Percentiles rank a stretch among this genome's conserved stretches.
Conservation (phyloP, 495 filamentous ascomycete genomes). For the Podospora appendiculata region DNA sequence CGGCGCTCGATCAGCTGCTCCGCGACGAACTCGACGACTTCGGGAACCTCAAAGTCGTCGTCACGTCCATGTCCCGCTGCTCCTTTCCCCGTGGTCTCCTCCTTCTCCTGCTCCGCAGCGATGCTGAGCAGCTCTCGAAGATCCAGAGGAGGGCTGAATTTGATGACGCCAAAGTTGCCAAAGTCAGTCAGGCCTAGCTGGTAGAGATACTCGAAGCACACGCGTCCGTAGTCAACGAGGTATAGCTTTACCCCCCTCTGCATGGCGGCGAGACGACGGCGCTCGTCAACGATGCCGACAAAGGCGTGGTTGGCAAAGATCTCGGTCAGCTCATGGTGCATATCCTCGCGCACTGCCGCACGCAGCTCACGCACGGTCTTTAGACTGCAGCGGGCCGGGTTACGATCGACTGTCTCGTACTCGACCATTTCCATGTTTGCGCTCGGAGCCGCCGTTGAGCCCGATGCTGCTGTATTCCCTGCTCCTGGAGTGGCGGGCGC, state of each 20-base stretch:
- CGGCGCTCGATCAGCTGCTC: constrained; percentile 59
- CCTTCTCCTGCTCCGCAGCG: constrained; percentile 62
- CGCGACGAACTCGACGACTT: constrained; percentile 55
- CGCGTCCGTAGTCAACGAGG: constrained; percentile 87
- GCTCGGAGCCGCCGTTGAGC: not conserved
- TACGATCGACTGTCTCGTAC: constrained; percentile 65
- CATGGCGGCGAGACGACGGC: constrained; percentile 79
- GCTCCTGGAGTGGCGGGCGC: constrained; percentile 30
- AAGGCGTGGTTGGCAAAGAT: constrained; percentile 87
- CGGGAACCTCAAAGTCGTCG: constrained; percentile 55
- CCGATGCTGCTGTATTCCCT: constrained; percentile 4
- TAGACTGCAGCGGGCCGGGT: constrained; percentile 58
- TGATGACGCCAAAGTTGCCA: constrained; percentile 84
- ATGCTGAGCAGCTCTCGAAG: constrained; percentile 63
- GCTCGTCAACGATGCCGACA: constrained; percentile 86
- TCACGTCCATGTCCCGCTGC: constrained; percentile 14
- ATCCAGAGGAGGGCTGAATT: constrained; percentile 66
- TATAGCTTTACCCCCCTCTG: constrained; percentile 91
- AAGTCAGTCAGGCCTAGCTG: constrained; percentile 95
- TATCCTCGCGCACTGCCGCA: constrained; percentile 67
- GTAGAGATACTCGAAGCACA: constrained; percentile 90
- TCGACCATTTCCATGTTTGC: constrained; percentile 25
- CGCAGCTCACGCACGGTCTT: constrained; percentile 79
- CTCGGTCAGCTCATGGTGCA: constrained; percentile 87
- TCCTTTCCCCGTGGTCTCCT: constrained; percentile 7